Conservation (phyloP, 208 protist species). For the Leishmania tropica region DNA sequence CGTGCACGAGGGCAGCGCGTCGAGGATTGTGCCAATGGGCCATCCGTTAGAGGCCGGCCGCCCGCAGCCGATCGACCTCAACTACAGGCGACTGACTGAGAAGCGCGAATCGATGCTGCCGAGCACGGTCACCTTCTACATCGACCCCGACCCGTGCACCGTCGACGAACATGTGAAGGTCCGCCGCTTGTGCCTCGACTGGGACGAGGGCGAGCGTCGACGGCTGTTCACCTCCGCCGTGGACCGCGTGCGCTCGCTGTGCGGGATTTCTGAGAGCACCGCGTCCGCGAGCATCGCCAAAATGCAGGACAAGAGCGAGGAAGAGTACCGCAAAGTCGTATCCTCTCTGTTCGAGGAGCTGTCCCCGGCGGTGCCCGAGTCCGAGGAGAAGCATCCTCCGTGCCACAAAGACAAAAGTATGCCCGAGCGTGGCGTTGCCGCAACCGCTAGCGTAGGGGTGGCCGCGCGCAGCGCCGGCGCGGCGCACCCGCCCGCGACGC, state of each 20-base stretch:
- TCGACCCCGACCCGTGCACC: constrained; percentile 34
- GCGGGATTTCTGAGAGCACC: constrained; percentile 5
- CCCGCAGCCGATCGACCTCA: constrained; percentile 28
- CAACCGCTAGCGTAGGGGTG: background rate
- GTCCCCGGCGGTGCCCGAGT: constrained; percentile 1
- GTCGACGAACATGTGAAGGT: constrained; percentile 37
- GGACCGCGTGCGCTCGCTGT: constrained; percentile 12
- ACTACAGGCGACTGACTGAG: constrained; percentile 30
- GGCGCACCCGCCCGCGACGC: background rate
- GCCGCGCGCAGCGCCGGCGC: background rate
- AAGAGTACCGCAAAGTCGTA: constrained; percentile 15
- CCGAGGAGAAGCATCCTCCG: constrained; percentile 12
- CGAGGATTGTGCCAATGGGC: constrained; percentile 44
- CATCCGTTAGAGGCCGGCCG: constrained; percentile 45
- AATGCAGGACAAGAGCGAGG: constrained; percentile 26
- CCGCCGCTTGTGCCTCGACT: constrained; percentile 33
- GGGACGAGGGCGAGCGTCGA: constrained; percentile 58
- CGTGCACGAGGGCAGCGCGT: constrained; percentile 48
- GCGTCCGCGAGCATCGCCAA: constrained; percentile 18
- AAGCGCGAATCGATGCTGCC: constrained; percentile 35
- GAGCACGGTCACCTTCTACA: constrained; percentile 19
- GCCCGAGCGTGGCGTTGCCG: background rate
- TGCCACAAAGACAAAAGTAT: background rate
- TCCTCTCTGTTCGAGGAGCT: constrained; percentile 20
- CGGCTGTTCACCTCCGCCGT: constrained; percentile 26